phyloP scores from a whole-genome alignment of 345 rosid species.

The Stellera chamaejasme region DNA sequence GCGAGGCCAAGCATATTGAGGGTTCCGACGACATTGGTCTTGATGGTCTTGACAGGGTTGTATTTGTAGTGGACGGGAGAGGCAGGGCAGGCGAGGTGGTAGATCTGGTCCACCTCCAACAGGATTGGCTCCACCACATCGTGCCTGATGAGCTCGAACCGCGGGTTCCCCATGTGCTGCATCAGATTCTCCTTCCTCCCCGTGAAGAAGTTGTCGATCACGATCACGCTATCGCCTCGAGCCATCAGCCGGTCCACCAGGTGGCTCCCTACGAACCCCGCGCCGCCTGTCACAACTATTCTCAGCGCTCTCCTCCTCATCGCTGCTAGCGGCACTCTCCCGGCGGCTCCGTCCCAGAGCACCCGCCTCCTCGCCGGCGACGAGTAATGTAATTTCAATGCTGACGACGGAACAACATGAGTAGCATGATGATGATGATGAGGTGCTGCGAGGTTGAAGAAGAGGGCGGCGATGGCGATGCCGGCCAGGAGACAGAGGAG shows the following conservation, averaged over 20 bases:
- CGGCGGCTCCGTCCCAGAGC: slow-evolving; percentile 26
- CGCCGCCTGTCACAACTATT: slow-evolving; percentile 77
- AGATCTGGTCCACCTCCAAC: slow-evolving; percentile 87
- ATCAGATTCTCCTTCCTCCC: slow-evolving; percentile 65
- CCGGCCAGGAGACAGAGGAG: slow-evolving; percentile 50
- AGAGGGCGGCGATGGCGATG: slow-evolving; percentile 45
- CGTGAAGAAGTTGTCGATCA: slow-evolving; percentile 72
- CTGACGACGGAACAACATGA: slow-evolving; percentile 9
- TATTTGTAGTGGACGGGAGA: slow-evolving; percentile 88
- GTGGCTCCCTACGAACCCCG: slow-evolving; percentile 89
- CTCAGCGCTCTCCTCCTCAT: slow-evolving; percentile 44
- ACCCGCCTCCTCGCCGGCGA: slow-evolving; percentile 17
- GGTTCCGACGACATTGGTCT: slow-evolving; percentile 83
- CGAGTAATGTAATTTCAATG: slow-evolving; percentile 12
- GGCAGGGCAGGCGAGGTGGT: slow-evolving; percentile 85
- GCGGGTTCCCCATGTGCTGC: slow-evolving; percentile 68
- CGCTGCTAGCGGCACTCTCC: slow-evolving; percentile 45
- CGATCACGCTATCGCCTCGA: slow-evolving; percentile 74
- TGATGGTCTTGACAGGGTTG: slow-evolving; percentile 87
- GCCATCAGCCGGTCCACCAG: slow-evolving; percentile 76
- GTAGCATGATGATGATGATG: not conserved
- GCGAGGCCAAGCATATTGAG: slow-evolving; percentile 82
- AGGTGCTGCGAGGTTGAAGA: slow-evolving; percentile 34
- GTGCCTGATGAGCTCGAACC: slow-evolving; percentile 70
- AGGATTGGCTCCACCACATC: slow-evolving; percentile 80